Base-by-base conservation (phyloP, 352 stramenopile species). In the Pythium utonaiense region DNA sequence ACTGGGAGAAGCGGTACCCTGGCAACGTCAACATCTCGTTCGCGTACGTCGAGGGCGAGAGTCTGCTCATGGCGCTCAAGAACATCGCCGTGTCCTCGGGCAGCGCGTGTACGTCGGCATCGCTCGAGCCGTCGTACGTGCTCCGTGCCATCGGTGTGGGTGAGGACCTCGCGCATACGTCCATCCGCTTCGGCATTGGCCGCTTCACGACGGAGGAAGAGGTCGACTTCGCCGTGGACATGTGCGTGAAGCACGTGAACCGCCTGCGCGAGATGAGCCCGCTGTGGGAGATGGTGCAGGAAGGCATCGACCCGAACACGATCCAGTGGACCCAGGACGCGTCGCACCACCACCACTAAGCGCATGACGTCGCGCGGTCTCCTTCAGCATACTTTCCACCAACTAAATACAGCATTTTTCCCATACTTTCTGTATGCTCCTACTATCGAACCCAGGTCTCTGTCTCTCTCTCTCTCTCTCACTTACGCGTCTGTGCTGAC, bases 251-350 rank as follows among this genome's bases (percentile, higher is more conserved):
- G 71, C 95, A 99, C 75, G 97, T 99, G 7, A 88, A 66, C 40
- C 90, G 97, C 48, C 83, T 99, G 64, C 93, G 97, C 54, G 97
- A 99, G 68, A 99, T 99, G 97, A 98, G 83, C 54, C 98, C 98
- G 24, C 78, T 99, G 24, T 99, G 97, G 97, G 98, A 99, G 80
- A 98, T 99, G 96, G 96, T 99, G 41, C 97, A 99, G 80, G 97
- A 99, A 80, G 98, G 98, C 57, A 98, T 99, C 62, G 98, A 99
- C 78, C 89, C 99, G n/a, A 99, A 98, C 72, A 92, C 88, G 60
- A 99, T 99, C 77, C 89, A 99, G 80, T 99, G 98, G 98, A 97
- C 84, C 36, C 96, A 99, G 74, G 97, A 99, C 76, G 93, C 93
- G 33, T 89, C 95, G 41, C 66, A 76, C 52, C 78, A 86, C 53